Base-by-base conservation (phyloP, 2,329 filamentous ascomycete species). In the Myrmaecium sp. region DNA sequence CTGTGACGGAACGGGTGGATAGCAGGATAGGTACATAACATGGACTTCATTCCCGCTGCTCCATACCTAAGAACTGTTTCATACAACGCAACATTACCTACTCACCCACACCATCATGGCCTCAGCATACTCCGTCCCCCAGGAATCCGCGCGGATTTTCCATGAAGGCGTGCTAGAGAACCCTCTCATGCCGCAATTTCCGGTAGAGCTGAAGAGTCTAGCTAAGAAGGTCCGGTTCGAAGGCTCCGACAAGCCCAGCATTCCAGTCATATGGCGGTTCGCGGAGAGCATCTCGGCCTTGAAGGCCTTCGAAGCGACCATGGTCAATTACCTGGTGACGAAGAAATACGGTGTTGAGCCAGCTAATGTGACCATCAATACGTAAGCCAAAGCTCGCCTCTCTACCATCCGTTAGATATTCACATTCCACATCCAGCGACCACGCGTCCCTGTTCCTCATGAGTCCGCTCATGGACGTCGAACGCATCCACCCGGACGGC, bases 221-320 rank as follows among this genome's bases (percentile, higher is more conserved):
- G 48, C 43, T 5, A 42, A 38, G 14, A 33, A 32, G 9, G 47
- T 62, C 21, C 42, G 36, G 0, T 65, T 63, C 30, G 49, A 53
- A 14, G 63, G 63, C 4, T 46, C 37, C 10, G 37, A 48, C 14
- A 39, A 41, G 15, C 62, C 62, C 0, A 57, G 47, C 23, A 52
- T 67, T 6, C 61, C 63, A 0, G 60, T 69, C 40, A 66, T 64
- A 27, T 69, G 65, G 64, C 51, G 63, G 3, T 64, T 66, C 26
- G 62, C 64, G 3, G 64, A 68, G 38, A 64, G 60, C 24, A 55
- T 64, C 1, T 52, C 61, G 1, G 46, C 59, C 2, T 34, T 66
- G 15, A 65, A 64, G 36, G 61, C 46, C 1, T 41, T 62, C 11
- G 60, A 65, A 36, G 61, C 59, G 6, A 49, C 52, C 0, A 46